These are phyloP conservation scores for Gentiana dahurica DNA, from an alignment of 257 asterid species.

Conservation along the genomic window DNA sequence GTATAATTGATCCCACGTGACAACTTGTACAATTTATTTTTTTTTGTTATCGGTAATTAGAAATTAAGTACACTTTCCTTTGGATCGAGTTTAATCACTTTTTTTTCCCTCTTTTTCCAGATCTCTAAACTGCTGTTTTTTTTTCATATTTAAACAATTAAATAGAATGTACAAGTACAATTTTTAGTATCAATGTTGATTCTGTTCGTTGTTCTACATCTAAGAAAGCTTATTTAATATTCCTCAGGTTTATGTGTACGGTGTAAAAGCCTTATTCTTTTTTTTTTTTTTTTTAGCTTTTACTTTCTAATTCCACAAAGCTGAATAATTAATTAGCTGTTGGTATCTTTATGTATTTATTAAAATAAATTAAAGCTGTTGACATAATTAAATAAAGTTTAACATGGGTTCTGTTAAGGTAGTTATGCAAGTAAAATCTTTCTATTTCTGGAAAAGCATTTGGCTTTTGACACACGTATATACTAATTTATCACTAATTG, in stretches of 20 bases:
- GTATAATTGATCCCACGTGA: too few relatives aligned
- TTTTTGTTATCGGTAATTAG: too few relatives aligned
- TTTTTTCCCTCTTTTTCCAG: neutral
- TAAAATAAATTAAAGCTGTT: too few relatives aligned
- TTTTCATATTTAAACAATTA: neutral
- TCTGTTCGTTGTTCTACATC: conserved; percentile 14
- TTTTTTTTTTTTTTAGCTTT: conserved; percentile 11
- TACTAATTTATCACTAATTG: too few relatives aligned
- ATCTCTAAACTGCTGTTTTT: neutral
- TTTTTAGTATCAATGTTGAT: conserved; percentile 32
- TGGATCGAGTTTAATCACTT: neutral
- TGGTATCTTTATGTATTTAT: too few relatives aligned
- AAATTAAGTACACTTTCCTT: too few relatives aligned
- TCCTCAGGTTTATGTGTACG: neutral
- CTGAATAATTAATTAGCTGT: conserved; percentile 17
- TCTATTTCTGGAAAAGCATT: too few relatives aligned
- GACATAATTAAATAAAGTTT: too few relatives aligned
- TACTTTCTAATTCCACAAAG: conserved; percentile 13
- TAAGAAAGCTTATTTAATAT: conserved; percentile 3
- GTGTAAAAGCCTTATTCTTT: conserved; percentile 20
- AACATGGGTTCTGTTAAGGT: too few relatives aligned
- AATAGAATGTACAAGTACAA: conserved; percentile 26
- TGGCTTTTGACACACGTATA: too few relatives aligned
- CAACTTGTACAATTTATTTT: too few relatives aligned
- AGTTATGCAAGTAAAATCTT: too few relatives aligned